Conservation (phyloP, 176 grass and related monocot species). For the Saccharum spontaneum region DNA sequence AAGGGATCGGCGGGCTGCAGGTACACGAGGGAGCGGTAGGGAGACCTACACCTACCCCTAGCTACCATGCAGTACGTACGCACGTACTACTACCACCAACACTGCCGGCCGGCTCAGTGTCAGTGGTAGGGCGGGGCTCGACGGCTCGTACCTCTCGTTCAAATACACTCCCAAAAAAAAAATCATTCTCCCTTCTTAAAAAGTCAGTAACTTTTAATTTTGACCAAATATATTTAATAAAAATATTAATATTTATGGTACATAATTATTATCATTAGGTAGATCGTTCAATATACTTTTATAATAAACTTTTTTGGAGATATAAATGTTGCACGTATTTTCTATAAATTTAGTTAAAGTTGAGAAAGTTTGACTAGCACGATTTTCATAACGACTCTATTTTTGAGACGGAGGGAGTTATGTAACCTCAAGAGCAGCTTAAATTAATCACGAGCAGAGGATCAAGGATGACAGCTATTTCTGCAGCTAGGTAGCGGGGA, state of each 20-base stretch:
- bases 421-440: background rate
- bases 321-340: no score
- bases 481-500: conserved; percentile 7
- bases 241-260: no score
- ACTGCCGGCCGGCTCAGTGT: background rate
- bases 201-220: no score
- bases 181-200: no score
- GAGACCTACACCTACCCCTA: conserved; percentile 9
- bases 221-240: no score
- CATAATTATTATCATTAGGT: no score
- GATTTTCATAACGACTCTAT: no score
- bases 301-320: no score
- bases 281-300: no score
- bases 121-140: background rate
- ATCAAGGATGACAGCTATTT: background rate
- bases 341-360: no score
- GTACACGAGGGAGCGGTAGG: conserved; percentile 8
- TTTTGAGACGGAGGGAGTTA: no score
- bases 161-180: background rate
- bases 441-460: background rate
- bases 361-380: no score
- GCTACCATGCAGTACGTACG: background rate
- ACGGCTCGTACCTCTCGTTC: background rate
- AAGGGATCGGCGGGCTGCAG: background rate
- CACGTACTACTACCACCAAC: background rate